A percentile compares a stretch with the other conserved stretches of the same genome.
phyloP scores from a whole-genome alignment of 495 filamentous ascomycete genomes.

The Margaritispora aquatica region DNA sequence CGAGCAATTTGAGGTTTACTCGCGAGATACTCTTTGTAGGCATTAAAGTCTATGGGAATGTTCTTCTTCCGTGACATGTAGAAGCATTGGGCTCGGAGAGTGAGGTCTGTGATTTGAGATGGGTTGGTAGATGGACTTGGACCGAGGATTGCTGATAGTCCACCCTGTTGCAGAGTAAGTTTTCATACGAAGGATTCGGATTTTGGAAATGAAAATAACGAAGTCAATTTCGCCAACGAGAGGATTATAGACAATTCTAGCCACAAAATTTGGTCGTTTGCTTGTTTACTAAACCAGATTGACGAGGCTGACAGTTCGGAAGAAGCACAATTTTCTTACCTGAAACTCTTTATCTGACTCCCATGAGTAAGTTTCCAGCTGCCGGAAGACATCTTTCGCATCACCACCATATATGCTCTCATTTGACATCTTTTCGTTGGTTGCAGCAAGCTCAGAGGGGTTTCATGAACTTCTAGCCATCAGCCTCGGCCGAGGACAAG shows the following conservation, averaged over 20 bases:
- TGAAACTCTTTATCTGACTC: constrained; percentile 48
- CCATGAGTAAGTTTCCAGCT: constrained; percentile 48
- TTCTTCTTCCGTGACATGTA: constrained; percentile 31
- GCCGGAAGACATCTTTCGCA: constrained; percentile 27
- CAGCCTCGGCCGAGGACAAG: background rate
- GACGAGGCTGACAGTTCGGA: constrained; percentile 15
- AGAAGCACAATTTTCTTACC: constrained; percentile 21
- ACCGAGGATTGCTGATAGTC: constrained; percentile 35
- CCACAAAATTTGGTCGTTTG: too few species aligned
- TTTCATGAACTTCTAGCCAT: background rate
- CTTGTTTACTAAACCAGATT: background rate
- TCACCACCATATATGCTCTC: constrained; percentile 11
- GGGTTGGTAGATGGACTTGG: constrained; percentile 29
- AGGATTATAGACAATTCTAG: too few species aligned
- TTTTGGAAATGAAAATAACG: too few species aligned
- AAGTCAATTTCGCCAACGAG: too few species aligned
- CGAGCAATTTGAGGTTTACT: background rate
- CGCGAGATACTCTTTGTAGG: constrained; percentile 21
- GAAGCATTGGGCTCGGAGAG: constrained; percentile 40
- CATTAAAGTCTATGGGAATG: constrained; percentile 22
- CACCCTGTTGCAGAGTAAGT: constrained; percentile 7
- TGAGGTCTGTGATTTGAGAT: constrained; percentile 35
- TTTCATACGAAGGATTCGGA: background rate
- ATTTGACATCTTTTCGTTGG: constrained; percentile 12
- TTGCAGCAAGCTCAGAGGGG: background rate